These are phyloP conservation scores for Logfia minima DNA, from an alignment of 129 eudicot species.

Conservation along the genomic window DNA sequence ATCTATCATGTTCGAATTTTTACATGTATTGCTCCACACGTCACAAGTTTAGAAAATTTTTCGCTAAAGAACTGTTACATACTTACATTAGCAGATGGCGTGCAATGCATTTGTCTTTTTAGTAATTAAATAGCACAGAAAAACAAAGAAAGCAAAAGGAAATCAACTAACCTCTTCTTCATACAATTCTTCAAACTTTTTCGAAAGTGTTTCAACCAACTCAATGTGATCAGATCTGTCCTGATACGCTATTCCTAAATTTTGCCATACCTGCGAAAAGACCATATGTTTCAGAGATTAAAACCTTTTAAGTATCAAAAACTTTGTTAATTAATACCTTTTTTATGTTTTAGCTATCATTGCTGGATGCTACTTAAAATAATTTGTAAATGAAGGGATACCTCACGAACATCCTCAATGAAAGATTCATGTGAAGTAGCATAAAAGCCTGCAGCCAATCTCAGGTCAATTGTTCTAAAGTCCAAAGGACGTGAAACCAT, in stretches of 20 bases:
- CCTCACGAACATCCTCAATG: slow-evolving; percentile 92
- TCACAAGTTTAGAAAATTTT: not conserved
- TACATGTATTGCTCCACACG: slow-evolving; percentile 1
- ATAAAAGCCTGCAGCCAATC: slow-evolving; percentile 84
- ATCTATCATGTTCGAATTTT: not conserved
- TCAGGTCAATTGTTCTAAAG: slow-evolving; percentile 81
- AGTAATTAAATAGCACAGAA: not conserved
- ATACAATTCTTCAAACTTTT: slow-evolving; percentile 64
- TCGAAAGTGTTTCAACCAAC: slow-evolving; percentile 56
- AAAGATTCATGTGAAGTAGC: slow-evolving; percentile 87
- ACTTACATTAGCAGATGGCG: slow-evolving; percentile 4
- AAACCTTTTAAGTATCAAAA: not conserved
- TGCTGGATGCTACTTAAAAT: not conserved
- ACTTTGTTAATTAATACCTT: not conserved
- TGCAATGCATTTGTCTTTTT: not conserved
- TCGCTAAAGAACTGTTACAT: not conserved
- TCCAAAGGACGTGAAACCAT: slow-evolving; percentile 97
- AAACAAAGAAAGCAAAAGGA: not conserved
- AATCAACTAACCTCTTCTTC: slow-evolving; percentile 71
- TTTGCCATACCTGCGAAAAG: slow-evolving; percentile 73
- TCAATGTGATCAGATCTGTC: slow-evolving; percentile 58
- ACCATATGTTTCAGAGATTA: slow-evolving; percentile 19
- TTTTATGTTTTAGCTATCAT: not conserved
- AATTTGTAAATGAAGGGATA: slow-evolving; percentile 22
- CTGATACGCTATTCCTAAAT: slow-evolving; percentile 65